Conservation (phyloP, 345 rosid species). For the Anacardium occidentale region DNA sequence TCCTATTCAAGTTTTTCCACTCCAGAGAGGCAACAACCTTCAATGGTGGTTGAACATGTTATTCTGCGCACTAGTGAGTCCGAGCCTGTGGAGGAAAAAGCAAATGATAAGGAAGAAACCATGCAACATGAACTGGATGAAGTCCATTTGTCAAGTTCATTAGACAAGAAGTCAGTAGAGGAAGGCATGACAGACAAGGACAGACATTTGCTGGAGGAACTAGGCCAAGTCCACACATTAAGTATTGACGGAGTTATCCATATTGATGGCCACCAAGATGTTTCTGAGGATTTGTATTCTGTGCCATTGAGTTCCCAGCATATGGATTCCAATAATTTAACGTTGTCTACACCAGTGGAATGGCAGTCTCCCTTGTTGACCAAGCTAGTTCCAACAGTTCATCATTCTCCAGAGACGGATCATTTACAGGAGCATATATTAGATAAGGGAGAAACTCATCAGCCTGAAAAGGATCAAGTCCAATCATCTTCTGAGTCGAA, state of each 20-base stretch:
- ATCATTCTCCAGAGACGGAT: slow-evolving; percentile 41
- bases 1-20: slow-evolving; percentile 24
- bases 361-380: slow-evolving; percentile 15
- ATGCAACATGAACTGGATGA: slow-evolving; percentile 36
- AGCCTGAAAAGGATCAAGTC: slow-evolving; percentile 34
- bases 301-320: slow-evolving; percentile 19
- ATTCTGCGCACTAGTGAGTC: slow-evolving; percentile 20
- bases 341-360: slow-evolving; percentile 14
- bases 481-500: slow-evolving; percentile 33
- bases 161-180: slow-evolving; percentile 15
- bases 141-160: slow-evolving; percentile 29
- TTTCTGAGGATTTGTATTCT: neutral
- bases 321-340: slow-evolving; percentile 18
- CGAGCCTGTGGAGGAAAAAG: slow-evolving; percentile 20
- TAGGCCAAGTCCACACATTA: slow-evolving; percentile 24
- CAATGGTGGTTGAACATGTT: slow-evolving; percentile 27
- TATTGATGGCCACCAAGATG: slow-evolving; percentile 17
- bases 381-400: slow-evolving; percentile 29
- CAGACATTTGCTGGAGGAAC: slow-evolving; percentile 14
- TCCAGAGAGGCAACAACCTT: slow-evolving; percentile 32
- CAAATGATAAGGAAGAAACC: slow-evolving; percentile 29
- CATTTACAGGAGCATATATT: slow-evolving; percentile 35
- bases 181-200: slow-evolving; percentile 24
- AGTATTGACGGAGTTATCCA: slow-evolving; percentile 32
- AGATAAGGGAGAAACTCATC: slow-evolving; percentile 30